These are phyloP conservation scores for Fraxinus angustifolia DNA, from an alignment of 305 asterid species.

Conservation along the genomic window DNA sequence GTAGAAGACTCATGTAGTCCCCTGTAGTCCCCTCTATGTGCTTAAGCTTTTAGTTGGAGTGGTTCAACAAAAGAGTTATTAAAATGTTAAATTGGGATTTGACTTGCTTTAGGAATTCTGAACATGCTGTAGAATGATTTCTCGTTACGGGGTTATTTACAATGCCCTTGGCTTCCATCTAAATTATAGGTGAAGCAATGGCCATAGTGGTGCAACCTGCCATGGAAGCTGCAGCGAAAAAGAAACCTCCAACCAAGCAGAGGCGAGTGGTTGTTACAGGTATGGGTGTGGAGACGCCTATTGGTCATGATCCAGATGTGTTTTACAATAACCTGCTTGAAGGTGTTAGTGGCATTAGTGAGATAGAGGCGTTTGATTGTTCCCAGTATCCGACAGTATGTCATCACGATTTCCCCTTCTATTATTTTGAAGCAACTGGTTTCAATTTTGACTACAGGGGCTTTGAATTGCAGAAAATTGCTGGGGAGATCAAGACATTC, in stretches of 20 bases:
- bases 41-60: background rate
- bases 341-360: conserved; percentile 88
- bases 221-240: conserved; percentile 50
- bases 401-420: conserved; percentile 21
- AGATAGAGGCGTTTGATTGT: conserved; percentile 88
- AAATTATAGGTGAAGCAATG: conserved; percentile 55
- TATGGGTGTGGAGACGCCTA: conserved; percentile 88
- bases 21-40: background rate
- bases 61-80: background rate
- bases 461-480: conserved; percentile 72
- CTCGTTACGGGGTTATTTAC: background rate
- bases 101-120: background rate
- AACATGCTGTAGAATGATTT: background rate
- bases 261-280: conserved; percentile 97
- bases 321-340: conserved; percentile 83
- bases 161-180: conserved; percentile 19
- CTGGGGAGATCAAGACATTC: conserved; percentile 95
- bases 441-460: conserved; percentile 22
- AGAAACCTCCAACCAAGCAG: conserved; percentile 61
- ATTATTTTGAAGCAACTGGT: conserved; percentile 15
- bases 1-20: background rate
- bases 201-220: conserved; percentile 52
- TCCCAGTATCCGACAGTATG: conserved; percentile 84
- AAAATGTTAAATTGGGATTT: background rate
- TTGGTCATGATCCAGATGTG: conserved; percentile 72